phyloP scores from a whole-genome alignment of 2,329 filamentous ascomycete species.

The Sporothrix phasma region DNA sequence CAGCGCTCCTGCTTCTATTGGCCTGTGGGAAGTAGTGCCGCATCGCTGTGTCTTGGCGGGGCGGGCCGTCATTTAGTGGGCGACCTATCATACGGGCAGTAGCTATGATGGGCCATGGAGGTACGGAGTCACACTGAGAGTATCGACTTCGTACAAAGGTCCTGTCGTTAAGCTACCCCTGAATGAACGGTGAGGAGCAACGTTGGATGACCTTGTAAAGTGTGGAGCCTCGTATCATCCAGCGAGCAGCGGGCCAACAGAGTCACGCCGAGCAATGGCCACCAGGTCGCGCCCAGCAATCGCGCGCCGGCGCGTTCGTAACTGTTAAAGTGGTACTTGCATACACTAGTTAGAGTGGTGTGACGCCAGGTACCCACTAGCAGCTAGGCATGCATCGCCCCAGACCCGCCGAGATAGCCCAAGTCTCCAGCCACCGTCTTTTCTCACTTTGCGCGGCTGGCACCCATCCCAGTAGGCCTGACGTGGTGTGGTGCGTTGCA shows the following conservation, averaged over 20 bases:
- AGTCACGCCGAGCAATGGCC: not conserved
- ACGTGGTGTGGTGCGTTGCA: not conserved
- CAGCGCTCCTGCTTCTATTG: not conserved
- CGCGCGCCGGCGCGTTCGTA: constrained; percentile 3
- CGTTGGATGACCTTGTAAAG: too few relatives aligned
- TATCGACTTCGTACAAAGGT: too few relatives aligned
- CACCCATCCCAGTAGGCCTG: not conserved
- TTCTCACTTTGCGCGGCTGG: not conserved
- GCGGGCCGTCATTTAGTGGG: constrained; percentile 9
- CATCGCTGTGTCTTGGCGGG: not conserved
- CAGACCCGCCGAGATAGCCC: constrained; percentile 14
- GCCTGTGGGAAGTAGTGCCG: not conserved
- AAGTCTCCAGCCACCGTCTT: constrained; percentile 15
- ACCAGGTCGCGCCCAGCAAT: not conserved
- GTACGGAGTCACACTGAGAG: not conserved
- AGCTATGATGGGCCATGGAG: too few relatives aligned
- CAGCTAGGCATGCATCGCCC: not conserved
- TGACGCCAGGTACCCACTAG: constrained; percentile 3
- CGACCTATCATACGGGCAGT: not conserved
- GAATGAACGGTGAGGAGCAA: not conserved
- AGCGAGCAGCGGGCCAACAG: not conserved
- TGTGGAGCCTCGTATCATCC: not conserved
- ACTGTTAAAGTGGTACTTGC: constrained; percentile 11
- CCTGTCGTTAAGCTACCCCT: not conserved
- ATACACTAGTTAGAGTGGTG: too few relatives aligned